A percentile compares a stretch with the other conserved stretches of the same genome.
phyloP scores from a whole-genome alignment of 2,329 filamentous ascomycete species.

The Saccharata proteae region DNA sequence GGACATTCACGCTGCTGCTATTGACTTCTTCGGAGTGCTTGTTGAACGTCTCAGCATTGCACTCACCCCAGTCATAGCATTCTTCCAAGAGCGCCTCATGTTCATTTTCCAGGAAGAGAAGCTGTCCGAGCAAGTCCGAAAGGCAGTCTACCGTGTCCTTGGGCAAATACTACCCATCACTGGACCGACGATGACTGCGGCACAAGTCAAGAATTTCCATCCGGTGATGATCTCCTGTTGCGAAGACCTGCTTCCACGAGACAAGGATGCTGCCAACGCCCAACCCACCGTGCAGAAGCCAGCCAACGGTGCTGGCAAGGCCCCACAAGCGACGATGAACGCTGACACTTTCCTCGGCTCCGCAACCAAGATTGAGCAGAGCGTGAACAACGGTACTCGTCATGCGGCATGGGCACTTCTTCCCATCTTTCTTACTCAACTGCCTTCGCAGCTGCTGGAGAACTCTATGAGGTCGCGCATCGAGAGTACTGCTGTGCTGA shows the following conservation, averaged over 20 bases:
- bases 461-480: constrained; percentile 60
- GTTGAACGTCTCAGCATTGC: constrained; percentile 45
- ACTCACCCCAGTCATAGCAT: constrained; percentile 48
- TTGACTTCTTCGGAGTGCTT: constrained; percentile 49
- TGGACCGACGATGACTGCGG: constrained; percentile 55
- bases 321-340: constrained; percentile 39
- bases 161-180: constrained; percentile 45
- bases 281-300: constrained; percentile 26
- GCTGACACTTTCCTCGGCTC: constrained; percentile 58
- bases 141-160: constrained; percentile 48
- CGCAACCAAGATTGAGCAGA: constrained; percentile 18
- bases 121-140: constrained; percentile 42
- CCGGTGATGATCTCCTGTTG: constrained; percentile 57
- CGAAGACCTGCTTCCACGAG: constrained; percentile 52
- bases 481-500: constrained; percentile 69
- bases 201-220: constrained; percentile 50
- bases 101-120: constrained; percentile 54
- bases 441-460: constrained; percentile 57
- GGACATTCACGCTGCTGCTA: constrained; percentile 58
- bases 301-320: constrained; percentile 27
- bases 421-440: constrained; percentile 45
- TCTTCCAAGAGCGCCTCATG: constrained; percentile 56
- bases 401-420: constrained; percentile 51
- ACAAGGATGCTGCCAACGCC: constrained; percentile 23
- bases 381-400: constrained; percentile 36